These are phyloP conservation scores for Aspergillus hortae DNA, from an alignment of 2,329 filamentous ascomycete species.

Conservation along the genomic window DNA sequence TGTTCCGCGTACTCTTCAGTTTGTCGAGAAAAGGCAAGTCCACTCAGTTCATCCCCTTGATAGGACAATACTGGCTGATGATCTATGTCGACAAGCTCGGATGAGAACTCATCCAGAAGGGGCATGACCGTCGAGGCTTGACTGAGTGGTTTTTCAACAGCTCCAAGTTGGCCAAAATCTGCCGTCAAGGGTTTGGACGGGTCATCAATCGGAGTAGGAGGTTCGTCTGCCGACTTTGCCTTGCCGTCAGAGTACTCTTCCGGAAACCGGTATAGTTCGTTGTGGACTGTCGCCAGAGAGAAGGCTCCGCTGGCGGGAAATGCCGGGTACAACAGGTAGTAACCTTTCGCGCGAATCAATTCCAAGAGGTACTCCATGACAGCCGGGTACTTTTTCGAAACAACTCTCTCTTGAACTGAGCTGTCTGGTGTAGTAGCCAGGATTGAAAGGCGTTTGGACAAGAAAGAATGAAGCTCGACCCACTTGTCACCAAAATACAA, in stretches of 20 bases:
- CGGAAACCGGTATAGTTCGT: conserved; percentile 67
- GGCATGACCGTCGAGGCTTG: conserved; percentile 45
- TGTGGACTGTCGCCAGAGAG: conserved; percentile 69
- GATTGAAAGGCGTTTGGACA: conserved; percentile 58
- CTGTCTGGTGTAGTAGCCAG: conserved; percentile 20
- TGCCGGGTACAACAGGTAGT: conserved; percentile 75
- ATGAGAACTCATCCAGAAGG: conserved; percentile 46
- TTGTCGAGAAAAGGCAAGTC: conserved; percentile 37
- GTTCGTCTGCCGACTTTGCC: neutral
- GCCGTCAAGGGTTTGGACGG: conserved; percentile 13
- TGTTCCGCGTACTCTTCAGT: conserved; percentile 52
- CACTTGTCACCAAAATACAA: conserved; percentile 84
- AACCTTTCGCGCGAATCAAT: conserved; percentile 71
- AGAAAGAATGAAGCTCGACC: conserved; percentile 78
- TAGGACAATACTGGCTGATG: conserved; percentile 61
- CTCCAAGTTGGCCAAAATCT: conserved; percentile 6
- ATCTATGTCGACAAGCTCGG: conserved; percentile 46
- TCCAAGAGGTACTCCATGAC: conserved; percentile 78
- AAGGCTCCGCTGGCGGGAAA: conserved; percentile 44
- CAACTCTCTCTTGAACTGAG: conserved; percentile 45
- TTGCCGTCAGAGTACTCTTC: conserved; percentile 55
- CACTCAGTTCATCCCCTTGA: conserved; percentile 50
- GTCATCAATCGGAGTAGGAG: conserved; percentile 13
- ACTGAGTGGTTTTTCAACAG: conserved; percentile 25
- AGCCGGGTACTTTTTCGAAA: conserved; percentile 67